Percentiles rank a stretch among this genome's conserved stretches.
These are phyloP conservation scores for Amphicarpaea edgeworthii DNA, from an alignment of 306 rosid species.

Conservation along the genomic window DNA sequence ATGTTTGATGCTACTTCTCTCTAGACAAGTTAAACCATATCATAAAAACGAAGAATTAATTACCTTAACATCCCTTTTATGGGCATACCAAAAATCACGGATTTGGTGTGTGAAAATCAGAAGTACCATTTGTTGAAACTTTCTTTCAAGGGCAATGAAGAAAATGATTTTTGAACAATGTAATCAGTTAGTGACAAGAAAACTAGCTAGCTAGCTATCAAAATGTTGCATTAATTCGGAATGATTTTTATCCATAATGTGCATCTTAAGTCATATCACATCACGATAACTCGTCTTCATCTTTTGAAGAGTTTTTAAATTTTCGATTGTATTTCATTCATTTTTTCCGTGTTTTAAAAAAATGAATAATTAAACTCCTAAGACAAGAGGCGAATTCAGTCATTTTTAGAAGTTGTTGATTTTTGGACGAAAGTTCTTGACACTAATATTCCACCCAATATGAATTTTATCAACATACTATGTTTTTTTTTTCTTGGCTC, in stretches of 20 bases:
- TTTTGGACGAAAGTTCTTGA: background rate
- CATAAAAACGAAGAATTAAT: background rate
- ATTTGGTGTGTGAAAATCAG: constrained; percentile 11
- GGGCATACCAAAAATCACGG: constrained; percentile 3
- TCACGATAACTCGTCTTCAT: background rate
- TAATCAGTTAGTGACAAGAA: background rate
- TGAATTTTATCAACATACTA: background rate
- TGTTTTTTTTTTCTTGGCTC: background rate
- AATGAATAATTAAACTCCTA: background rate
- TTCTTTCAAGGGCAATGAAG: constrained; percentile 19
- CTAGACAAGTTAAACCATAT: background rate
- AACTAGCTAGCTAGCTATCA: background rate
- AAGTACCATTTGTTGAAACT: constrained; percentile 19
- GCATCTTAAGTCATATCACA: constrained; percentile 15
- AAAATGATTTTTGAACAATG: constrained; percentile 3
- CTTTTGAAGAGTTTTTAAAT: background rate
- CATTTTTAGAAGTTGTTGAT: background rate
- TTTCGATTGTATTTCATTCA: background rate
- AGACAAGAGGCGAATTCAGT: background rate
- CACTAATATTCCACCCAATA: background rate
- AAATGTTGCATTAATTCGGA: background rate
- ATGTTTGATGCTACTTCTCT: background rate
- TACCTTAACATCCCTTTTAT: background rate
- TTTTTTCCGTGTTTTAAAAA: background rate
- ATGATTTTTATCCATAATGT: background rate